Evolutionary conservation across 129 eudicot genomes (phyloP).

Genomic region (Sambucus nigra): DNA sequence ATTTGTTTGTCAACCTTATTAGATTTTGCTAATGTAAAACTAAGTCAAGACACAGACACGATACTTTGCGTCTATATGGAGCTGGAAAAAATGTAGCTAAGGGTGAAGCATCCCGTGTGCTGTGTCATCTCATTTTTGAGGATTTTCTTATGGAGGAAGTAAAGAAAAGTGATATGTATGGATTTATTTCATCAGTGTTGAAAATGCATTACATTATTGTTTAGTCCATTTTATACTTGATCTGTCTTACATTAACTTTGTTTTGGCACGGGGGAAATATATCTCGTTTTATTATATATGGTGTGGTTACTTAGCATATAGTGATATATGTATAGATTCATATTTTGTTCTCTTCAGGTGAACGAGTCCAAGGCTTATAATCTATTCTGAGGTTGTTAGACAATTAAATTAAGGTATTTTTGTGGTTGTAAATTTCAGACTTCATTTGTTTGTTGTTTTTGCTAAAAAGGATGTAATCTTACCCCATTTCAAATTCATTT

Average conservation of each 20-base stretch:
- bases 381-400: slow-evolving; percentile 49
- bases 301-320: neutral
- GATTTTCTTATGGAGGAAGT: slow-evolving; percentile 83
- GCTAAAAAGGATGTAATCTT: no score
- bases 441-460: neutral
- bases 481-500: neutral
- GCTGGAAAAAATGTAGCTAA: slow-evolving; percentile 77
- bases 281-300: no score
- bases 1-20: slow-evolving; percentile 11
- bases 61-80: slow-evolving; percentile 71
- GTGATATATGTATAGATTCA: neutral
- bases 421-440: neutral
- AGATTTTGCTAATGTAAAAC: slow-evolving; percentile 7
- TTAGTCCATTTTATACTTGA: neutral
- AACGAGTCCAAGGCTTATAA: slow-evolving; percentile 47
- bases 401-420: slow-evolving; percentile 58
- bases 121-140: slow-evolving; percentile 78
- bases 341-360: slow-evolving; percentile 43
- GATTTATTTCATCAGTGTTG: slow-evolving; percentile 75
- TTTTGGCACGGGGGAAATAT: no score
- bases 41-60: slow-evolving; percentile 85
- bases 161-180: slow-evolving; percentile 81
- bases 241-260: no score
- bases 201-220: slow-evolving; percentile 27
- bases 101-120: slow-evolving; percentile 86